Evolutionary conservation across 2,329 filamentous ascomycete genomes (phyloP), one percentile per base, ranked within the genome.

Genomic region (Zymoseptoria tritici): DNA sequence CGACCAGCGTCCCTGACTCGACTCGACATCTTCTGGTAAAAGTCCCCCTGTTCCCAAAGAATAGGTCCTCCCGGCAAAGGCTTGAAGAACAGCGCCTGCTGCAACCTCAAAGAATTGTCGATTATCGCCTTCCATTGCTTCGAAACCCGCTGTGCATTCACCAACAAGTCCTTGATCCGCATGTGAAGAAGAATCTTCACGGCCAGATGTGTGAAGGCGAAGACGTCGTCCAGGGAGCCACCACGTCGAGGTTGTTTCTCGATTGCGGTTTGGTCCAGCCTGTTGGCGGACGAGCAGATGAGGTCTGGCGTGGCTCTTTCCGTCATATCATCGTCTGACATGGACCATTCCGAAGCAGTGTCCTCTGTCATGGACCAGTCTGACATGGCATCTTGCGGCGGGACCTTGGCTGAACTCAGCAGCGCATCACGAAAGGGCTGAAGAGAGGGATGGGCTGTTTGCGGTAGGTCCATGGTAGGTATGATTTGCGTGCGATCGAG

Each of bases 51-150:
- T 13, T 42, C 36, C 36, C 36, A 42, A 16, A 42, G 36, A 13
- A 42, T 42, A 16, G 36, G 36, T 46, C 36, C n/a, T 4, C 52
- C 52, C 3, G 9, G 8, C 7, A 53, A 4, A 11, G 58, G 55
- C 53, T 60, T n/a, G 49, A 58, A 58, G 58, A 62, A 60, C 11
- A 62, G 50, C 1, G 58, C 57, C 19, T 60, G 52, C 54, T 60
- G 55, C 11, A 60, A 29, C n/a, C 22, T 55, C 2, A 4, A 1
- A 1, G 60, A 60, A n/a, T 16, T 22, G 4, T 46, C 51, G 42
- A 57, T 55, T 26, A 57, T 55, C 1, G 21, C n/a, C 13, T 50
- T 49, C 59, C 59, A 63, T 11, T 56, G 57, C 4, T 52, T 52
- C 19, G 54, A 61, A 2, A 61, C 57, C 6, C 52, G 61, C 49